These are phyloP conservation scores for Arthonia radiata DNA, from an alignment of 495 filamentous ascomycete genomes.

Conservation along the genomic window DNA sequence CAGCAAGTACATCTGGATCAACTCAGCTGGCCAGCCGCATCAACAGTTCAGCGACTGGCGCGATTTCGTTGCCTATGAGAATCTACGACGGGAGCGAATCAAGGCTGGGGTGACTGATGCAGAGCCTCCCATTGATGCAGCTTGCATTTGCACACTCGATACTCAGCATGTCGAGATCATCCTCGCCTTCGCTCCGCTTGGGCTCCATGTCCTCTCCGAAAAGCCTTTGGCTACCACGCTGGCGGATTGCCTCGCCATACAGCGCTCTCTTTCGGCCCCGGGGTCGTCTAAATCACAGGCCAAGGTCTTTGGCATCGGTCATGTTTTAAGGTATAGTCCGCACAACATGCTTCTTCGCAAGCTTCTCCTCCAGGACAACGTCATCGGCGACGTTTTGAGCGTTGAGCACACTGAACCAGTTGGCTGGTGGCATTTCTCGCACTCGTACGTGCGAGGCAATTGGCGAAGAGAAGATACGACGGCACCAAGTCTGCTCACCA, in stretches of 20 bases:
- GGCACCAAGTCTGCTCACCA: conserved; percentile 65
- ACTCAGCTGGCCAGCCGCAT: conserved; percentile 18
- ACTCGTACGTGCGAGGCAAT: conserved; percentile 83
- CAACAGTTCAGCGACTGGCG: conserved; percentile 51
- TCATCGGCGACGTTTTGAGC: conserved; percentile 67
- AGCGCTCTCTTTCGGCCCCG: conserved; percentile 22
- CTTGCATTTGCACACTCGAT: conserved; percentile 73
- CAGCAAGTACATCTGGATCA: conserved; percentile 40
- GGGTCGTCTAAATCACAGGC: conserved; percentile 14
- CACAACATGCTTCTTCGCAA: conserved; percentile 69
- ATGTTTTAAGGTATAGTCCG: conserved; percentile 61
- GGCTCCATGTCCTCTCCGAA: conserved; percentile 69
- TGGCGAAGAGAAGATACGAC: conserved; percentile 58
- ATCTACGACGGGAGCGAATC: conserved; percentile 19
- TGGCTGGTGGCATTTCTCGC: conserved; percentile 88
- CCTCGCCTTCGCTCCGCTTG: conserved; percentile 35
- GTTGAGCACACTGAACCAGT: conserved; percentile 85
- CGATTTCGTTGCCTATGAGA: conserved; percentile 42
- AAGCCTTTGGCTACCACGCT: conserved; percentile 72
- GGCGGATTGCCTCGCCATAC: conserved; percentile 48
- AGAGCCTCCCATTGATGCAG: no score
- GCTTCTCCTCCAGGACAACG: conserved; percentile 42
- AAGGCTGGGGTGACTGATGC: no score
- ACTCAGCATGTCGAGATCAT: conserved; percentile 69
- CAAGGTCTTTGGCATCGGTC: conserved; percentile 51